Evolutionary conservation across 2,329 filamentous ascomycete genomes (phyloP).

Genomic region (Ophiocordyceps sinensis): DNA sequence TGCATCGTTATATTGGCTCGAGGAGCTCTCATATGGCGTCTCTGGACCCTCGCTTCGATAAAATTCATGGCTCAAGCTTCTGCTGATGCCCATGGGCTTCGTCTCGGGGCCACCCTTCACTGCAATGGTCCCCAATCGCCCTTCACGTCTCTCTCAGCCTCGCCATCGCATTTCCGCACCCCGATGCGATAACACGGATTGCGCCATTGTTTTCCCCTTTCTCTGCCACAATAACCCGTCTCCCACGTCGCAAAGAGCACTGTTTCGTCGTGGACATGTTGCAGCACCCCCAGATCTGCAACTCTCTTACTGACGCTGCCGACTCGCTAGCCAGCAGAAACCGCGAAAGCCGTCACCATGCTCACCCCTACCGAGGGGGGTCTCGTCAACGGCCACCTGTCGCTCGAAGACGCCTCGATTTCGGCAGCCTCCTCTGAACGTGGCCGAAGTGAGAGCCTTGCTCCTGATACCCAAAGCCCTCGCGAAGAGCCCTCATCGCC

Average conservation of each 20-base stretch:
- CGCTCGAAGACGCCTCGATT: conserved; percentile 33
- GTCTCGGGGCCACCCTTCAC: conserved; percentile 7
- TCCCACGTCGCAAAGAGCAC: conserved; percentile 15
- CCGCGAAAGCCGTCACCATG: conserved; percentile 48
- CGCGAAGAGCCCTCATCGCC: conserved; percentile 32
- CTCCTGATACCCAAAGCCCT: conserved; percentile 55
- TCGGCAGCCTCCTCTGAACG: conserved; percentile 22
- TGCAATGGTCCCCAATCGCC: conserved; percentile 26
- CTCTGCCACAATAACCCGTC: conserved; percentile 4
- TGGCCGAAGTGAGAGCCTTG: conserved; percentile 47
- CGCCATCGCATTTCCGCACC: conserved; percentile 27
- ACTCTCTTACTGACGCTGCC: conserved; percentile 19
- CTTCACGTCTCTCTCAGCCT: conserved; percentile 30
- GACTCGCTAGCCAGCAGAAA: conserved; percentile 33
- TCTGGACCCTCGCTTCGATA: conserved; percentile 18
- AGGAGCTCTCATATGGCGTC: conserved; percentile 10
- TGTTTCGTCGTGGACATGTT: conserved; percentile 9
- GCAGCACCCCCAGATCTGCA: conserved; percentile 4
- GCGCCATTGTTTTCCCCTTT: conserved; percentile 12
- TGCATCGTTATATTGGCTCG: conserved; percentile 20
- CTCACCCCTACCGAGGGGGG: conserved; percentile 46
- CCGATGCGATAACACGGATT: conserved; percentile 29
- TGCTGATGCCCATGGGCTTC: conserved; percentile 13
- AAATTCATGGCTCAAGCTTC: conserved; percentile 18
- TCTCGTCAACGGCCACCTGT: conserved; percentile 52